These are phyloP conservation scores for Mycosphaerella arachidis DNA, from an alignment of 2,329 filamentous ascomycete species.

Conservation along the genomic window DNA sequence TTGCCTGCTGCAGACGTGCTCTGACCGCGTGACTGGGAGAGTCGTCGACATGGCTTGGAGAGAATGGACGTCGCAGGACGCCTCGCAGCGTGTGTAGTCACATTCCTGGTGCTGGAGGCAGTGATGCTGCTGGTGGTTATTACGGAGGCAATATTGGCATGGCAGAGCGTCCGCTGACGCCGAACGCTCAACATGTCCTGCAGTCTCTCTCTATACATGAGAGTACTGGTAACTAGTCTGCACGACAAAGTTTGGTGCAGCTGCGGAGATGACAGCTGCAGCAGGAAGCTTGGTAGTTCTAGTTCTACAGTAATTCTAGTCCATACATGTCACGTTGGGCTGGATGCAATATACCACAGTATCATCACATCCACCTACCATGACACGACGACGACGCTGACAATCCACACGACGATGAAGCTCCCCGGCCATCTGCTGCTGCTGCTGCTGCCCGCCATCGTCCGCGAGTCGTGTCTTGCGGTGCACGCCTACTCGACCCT, in stretches of 20 bases:
- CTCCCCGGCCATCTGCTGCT: slow-evolving; percentile 15
- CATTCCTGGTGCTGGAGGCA: neutral
- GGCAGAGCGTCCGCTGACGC: slow-evolving; percentile 9
- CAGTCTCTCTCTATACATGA: no score
- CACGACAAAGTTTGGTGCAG: no score
- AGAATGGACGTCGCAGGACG: neutral
- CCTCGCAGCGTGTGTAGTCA: neutral
- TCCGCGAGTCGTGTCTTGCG: slow-evolving; percentile 19
- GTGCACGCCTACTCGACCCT: slow-evolving; percentile 54
- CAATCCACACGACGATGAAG: slow-evolving; percentile 17
- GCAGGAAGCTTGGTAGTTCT: no score
- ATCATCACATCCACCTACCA: slow-evolving; percentile 1
- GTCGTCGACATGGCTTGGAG: no score
- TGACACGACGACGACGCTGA: neutral
- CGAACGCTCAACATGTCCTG: slow-evolving; percentile 9
- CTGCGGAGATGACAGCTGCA: no score
- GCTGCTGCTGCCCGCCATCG: slow-evolving; percentile 29
- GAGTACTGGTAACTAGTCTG: no score
- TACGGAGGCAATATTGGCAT: neutral
- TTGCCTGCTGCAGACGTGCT: neutral
- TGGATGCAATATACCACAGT: no score
- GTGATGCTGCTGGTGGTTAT: neutral
- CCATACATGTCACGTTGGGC: no score
- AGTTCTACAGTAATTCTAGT: no score
- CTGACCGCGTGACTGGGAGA: no score